Evolutionary conservation across 768 basidiomycete species (phyloP), one percentile per base, ranked within the genome.

Genomic region (Dioszegia aurantiaca): DNA sequence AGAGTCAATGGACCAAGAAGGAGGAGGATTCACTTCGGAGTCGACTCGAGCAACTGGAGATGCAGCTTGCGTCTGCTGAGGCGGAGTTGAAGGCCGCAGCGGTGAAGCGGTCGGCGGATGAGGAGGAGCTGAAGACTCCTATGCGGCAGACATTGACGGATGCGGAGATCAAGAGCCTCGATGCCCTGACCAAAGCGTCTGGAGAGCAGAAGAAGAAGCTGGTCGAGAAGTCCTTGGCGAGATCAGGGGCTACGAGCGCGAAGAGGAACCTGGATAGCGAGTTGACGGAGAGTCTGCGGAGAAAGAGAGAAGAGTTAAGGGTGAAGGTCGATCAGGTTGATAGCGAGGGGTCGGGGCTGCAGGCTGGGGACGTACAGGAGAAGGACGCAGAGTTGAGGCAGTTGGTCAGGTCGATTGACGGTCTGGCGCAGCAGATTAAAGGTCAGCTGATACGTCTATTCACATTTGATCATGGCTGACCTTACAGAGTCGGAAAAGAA

Each of bases 211-310:
- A 88, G 76, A 86, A 84, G 74, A 81, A 82, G 19, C 80, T 91
- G 62, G 69, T 88, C 17, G 86, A 87, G 64, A 73, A 90, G 42
- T 83, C 84, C 28, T 84, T 84, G 72, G 79, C 77, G 44, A 86
- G 85, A 69, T 83, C 85, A 45, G 84, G 89, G 87, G 77, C 90
- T 62, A 85, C 88, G 39, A 82, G 84, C 12, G 81, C 81, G 62
- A 91, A 89, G 78, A 89, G 87, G 69, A 77, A 86, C 3, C 77
- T 95, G 27, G 91, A 95, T 72, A 93, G 95, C 54, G 94, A 98
- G 74, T 81, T 98, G 45, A 90, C 88, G 62, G 95, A 99, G 75
- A 86, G 86, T 65, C 81, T 98, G 14, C 82, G 85, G 21, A 83
- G 93, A 8, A 82, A 87, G 24, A 82, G 85, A 42, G 87, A 90